Evolutionary conservation across 257 asterid species (phyloP).

Genomic region (Solanum rostratum): DNA sequence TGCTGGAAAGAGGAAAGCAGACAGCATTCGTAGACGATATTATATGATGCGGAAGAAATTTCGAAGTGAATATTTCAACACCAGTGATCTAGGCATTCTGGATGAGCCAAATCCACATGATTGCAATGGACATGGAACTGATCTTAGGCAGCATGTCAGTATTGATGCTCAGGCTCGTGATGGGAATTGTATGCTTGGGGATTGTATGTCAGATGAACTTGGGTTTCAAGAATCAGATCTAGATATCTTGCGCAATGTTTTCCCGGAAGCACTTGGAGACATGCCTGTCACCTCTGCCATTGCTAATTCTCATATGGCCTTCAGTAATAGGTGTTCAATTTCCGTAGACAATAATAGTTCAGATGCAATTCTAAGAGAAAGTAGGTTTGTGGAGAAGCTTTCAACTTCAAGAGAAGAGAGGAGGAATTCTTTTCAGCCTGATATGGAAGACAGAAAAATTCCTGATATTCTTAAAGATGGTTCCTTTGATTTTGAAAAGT

Average conservation of each 20-base stretch:
- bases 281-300: conserved; percentile 16
- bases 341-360: conserved; percentile 22
- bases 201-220: conserved; percentile 31
- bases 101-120: conserved; percentile 39
- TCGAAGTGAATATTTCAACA: conserved; percentile 46
- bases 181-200: conserved; percentile 30
- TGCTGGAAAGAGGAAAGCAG: conserved; percentile 52
- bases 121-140: conserved; percentile 33
- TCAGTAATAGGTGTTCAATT: conserved; percentile 26
- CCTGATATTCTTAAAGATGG: conserved; percentile 8
- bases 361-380: conserved; percentile 24
- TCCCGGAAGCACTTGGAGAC: conserved; percentile 44
- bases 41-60: conserved; percentile 65
- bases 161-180: conserved; percentile 31
- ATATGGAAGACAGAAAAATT: conserved; percentile 12
- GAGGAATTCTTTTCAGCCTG: conserved; percentile 25
- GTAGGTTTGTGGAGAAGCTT: conserved; percentile 35
- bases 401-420: conserved; percentile 28
- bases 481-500: conserved; percentile 14
- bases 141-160: conserved; percentile 29
- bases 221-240: conserved; percentile 55
- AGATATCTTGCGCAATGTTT: conserved; percentile 54
- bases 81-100: conserved; percentile 43
- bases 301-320: conserved; percentile 9
- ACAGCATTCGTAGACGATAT: conserved; percentile 61